These are phyloP conservation scores for Amanita thiersii DNA, from an alignment of 768 basidiomycete genomes.

Conservation along the genomic window DNA sequence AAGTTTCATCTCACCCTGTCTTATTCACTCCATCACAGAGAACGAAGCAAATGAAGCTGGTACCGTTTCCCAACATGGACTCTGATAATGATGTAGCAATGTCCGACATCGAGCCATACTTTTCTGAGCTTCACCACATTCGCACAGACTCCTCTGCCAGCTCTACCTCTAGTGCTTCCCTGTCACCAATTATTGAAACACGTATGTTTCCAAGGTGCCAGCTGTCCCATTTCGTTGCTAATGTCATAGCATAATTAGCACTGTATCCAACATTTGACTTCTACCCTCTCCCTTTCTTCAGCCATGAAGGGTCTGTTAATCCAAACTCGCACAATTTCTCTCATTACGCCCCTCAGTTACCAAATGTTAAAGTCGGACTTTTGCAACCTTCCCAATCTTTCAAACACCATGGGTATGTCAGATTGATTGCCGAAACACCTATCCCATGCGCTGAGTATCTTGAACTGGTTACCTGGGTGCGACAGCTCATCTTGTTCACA, in stretches of 20 bases:
- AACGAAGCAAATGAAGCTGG: slow-evolving; percentile 64
- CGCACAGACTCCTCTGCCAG: slow-evolving; percentile 63
- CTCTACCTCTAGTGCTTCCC: slow-evolving; percentile 40
- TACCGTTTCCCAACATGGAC: slow-evolving; percentile 65
- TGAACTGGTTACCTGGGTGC: slow-evolving; percentile 2
- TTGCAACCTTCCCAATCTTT: slow-evolving; percentile 58
- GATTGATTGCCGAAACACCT: slow-evolving; percentile 1
- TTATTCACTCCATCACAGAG: slow-evolving; percentile 26
- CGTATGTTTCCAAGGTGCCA: slow-evolving; percentile 31
- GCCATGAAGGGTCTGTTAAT: slow-evolving; percentile 37
- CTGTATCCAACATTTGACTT: slow-evolving; percentile 59
- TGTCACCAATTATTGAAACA: slow-evolving; percentile 36
- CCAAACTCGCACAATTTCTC: slow-evolving; percentile 37
- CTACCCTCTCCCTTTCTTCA: slow-evolving; percentile 48
- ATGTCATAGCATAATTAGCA: slow-evolving; percentile 20
- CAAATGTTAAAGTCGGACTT: slow-evolving; percentile 46
- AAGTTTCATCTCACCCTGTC: slow-evolving; percentile 15
- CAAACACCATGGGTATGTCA: slow-evolving; percentile 63
- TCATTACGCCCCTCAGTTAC: slow-evolving; percentile 31
- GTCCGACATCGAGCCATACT: slow-evolving; percentile 58
- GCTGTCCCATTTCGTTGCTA: neutral
- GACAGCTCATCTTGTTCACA: slow-evolving; percentile 61
- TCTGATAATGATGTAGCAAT: slow-evolving; percentile 62
- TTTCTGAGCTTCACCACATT: slow-evolving; percentile 45
- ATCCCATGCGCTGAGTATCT: slow-evolving; percentile 3